Conservation (phyloP, 1,139 yeast genomes). For the Meyerozyma sp. region DNA sequence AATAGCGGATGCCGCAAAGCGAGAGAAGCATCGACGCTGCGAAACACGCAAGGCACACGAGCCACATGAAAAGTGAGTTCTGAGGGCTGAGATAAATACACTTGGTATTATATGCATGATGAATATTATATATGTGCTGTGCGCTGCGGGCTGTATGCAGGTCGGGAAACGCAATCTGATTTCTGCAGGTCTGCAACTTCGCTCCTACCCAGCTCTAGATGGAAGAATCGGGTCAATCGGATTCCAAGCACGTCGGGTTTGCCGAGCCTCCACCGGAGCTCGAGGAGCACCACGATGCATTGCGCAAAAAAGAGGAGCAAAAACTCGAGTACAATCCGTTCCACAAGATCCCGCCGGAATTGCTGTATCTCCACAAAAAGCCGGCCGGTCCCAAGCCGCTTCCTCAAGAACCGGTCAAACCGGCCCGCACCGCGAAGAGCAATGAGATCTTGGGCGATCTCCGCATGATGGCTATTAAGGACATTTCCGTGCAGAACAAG, state of each 20-base stretch:
- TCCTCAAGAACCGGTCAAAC: slow-evolving; percentile 1
- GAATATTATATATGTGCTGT: no score
- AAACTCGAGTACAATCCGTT: slow-evolving; percentile 27
- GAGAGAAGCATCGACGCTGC: slow-evolving; percentile 23
- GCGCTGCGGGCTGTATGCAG: no score
- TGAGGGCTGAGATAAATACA: background rate
- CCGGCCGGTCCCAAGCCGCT: slow-evolving; percentile 19
- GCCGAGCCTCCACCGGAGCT: slow-evolving; percentile 38
- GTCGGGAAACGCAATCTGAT: no score
- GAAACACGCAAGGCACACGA: slow-evolving; percentile 24
- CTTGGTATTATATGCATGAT: background rate
- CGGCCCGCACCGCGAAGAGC: background rate
- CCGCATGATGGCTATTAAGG: slow-evolving; percentile 33
- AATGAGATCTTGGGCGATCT: slow-evolving; percentile 21
- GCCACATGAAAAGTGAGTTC: slow-evolving; percentile 20
- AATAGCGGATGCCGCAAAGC: slow-evolving; percentile 30
- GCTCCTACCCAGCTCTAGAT: background rate
- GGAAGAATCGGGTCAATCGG: background rate
- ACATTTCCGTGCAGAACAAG: slow-evolving; percentile 37
- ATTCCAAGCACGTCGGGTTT: slow-evolving; percentile 33
- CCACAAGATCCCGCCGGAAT: slow-evolving; percentile 41
- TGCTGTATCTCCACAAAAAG: slow-evolving; percentile 30
- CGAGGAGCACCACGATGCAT: slow-evolving; percentile 26
- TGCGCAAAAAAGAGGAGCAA: slow-evolving; percentile 22
- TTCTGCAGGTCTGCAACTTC: no score